Evolutionary conservation across 73 alveolate species (phyloP).

Genomic region (Stentor roeselii): DNA sequence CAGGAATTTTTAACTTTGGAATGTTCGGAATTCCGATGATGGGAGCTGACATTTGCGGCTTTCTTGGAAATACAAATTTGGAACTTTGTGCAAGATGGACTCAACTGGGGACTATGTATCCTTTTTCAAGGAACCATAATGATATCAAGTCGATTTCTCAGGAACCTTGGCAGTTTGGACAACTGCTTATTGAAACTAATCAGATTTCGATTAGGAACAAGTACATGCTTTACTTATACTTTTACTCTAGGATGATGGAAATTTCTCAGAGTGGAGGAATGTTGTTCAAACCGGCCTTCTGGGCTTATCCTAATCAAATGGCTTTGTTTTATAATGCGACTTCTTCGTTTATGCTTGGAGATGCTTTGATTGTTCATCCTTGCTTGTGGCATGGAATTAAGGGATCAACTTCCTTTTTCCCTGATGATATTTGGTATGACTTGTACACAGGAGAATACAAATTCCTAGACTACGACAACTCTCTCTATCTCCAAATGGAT

Average conservation of each 20-base stretch:
- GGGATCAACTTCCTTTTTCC: not conserved
- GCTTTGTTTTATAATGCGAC: not conserved
- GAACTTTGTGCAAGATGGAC: constrained; percentile 81
- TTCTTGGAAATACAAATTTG: constrained; percentile 53
- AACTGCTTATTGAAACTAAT: constrained; percentile 53
- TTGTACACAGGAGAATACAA: not conserved
- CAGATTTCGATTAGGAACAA: constrained; percentile 62
- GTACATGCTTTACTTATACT: constrained; percentile 80
- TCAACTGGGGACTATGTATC: constrained; percentile 74
- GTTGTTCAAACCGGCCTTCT: constrained; percentile 83
- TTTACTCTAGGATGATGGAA: constrained; percentile 58
- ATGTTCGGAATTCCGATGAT: constrained; percentile 92
- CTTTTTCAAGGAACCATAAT: constrained; percentile 91
- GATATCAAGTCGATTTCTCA: constrained; percentile 19
- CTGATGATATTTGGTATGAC: constrained; percentile 19
- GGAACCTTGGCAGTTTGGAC: constrained; percentile 57
- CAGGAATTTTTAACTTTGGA: constrained; percentile 86
- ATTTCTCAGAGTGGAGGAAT: constrained; percentile 70
- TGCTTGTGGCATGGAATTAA: not conserved
- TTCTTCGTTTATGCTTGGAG: constrained; percentile 3
- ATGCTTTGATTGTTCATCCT: constrained; percentile 27
- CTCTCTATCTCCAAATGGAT: not conserved
- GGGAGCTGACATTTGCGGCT: constrained; percentile 98
- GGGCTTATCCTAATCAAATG: constrained; percentile 73
- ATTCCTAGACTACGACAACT: not conserved